Conservation (phyloP, 495 filamentous ascomycete species). For the Xylaria palmicola region DNA sequence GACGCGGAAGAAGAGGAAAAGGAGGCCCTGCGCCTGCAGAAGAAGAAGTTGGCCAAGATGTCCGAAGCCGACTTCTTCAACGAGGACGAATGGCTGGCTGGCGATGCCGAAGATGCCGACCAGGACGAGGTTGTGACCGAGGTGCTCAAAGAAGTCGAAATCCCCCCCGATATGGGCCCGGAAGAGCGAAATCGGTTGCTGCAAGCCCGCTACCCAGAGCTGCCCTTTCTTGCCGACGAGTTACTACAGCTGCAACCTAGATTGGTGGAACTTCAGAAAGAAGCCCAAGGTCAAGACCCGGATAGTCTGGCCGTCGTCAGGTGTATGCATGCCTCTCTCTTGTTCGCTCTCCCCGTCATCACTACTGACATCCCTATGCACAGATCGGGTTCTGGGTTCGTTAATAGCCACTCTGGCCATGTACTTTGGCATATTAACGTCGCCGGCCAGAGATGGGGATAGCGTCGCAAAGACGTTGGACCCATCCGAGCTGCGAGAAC, state of each 20-base stretch:
- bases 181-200: slow-evolving; percentile 77
- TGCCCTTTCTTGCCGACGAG: slow-evolving; percentile 79
- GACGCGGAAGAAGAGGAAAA: slow-evolving; percentile 91
- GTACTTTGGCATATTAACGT: slow-evolving; percentile 90
- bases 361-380: slow-evolving; percentile 8
- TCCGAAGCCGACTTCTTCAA: slow-evolving; percentile 91
- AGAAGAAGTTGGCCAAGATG: slow-evolving; percentile 84
- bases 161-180: slow-evolving; percentile 73
- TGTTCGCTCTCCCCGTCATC: neutral
- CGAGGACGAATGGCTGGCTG: slow-evolving; percentile 74
- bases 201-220: slow-evolving; percentile 83
- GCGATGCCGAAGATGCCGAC: slow-evolving; percentile 42
- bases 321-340: slow-evolving; percentile 16
- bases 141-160: slow-evolving; percentile 74
- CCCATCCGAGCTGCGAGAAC: slow-evolving; percentile 74
- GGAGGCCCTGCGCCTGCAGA: slow-evolving; percentile 81
- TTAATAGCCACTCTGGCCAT: slow-evolving; percentile 84
- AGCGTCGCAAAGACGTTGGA: slow-evolving; percentile 54
- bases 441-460: slow-evolving; percentile 56
- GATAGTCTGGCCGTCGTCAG: slow-evolving; percentile 63
- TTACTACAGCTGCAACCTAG: slow-evolving; percentile 68
- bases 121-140: slow-evolving; percentile 68
- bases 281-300: slow-evolving; percentile 54
- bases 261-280: slow-evolving; percentile 53
- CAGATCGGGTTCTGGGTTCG: slow-evolving; percentile 66